Conservation (phyloP, 495 filamentous ascomycete species). For the Lasiosphaeriaceae sp. region DNA sequence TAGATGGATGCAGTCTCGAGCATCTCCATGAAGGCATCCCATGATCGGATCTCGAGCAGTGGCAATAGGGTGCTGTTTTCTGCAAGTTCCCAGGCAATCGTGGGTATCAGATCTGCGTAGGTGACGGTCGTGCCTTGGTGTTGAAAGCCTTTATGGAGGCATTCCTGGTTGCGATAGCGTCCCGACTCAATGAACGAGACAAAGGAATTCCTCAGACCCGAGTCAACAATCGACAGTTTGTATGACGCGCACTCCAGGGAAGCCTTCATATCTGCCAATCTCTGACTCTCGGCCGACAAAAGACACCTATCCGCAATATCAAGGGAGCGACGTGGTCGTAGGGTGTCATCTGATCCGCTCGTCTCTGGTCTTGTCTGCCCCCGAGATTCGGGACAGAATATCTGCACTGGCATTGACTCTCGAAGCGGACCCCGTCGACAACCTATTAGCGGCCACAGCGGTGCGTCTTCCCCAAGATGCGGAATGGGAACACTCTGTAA, state of each 20-base stretch:
- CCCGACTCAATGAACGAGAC: slow-evolving; percentile 22
- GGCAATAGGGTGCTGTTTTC: slow-evolving; percentile 19
- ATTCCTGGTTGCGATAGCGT: slow-evolving; percentile 24
- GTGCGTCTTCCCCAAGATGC: slow-evolving; percentile 25
- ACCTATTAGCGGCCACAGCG: slow-evolving; percentile 31
- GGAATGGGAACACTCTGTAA: slow-evolving; percentile 27
- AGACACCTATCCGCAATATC: slow-evolving; percentile 22
- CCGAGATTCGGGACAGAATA: slow-evolving; percentile 22
- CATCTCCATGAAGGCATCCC: slow-evolving; percentile 30
- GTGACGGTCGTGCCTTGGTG: slow-evolving; percentile 17
- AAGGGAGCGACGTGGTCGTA: slow-evolving; percentile 15
- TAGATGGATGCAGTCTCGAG: slow-evolving; percentile 30
- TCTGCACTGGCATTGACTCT: slow-evolving; percentile 19
- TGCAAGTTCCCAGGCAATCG: slow-evolving; percentile 37
- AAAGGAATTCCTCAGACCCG: slow-evolving; percentile 13
- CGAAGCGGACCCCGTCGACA: slow-evolving; percentile 31
- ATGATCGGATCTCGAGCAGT: slow-evolving; percentile 24
- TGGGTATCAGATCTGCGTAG: slow-evolving; percentile 31
- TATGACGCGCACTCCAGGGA: slow-evolving; percentile 25
- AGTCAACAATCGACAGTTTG: slow-evolving; percentile 24
- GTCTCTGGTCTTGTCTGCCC: background rate
- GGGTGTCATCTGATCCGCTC: background rate
- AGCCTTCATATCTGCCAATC: slow-evolving; percentile 28
- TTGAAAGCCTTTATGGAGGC: slow-evolving; percentile 14
- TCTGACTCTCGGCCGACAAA: slow-evolving; percentile 23